These are phyloP conservation scores for Priceomyces carsonii DNA, from an alignment of 805 yeast genomes.

Conservation along the genomic window DNA sequence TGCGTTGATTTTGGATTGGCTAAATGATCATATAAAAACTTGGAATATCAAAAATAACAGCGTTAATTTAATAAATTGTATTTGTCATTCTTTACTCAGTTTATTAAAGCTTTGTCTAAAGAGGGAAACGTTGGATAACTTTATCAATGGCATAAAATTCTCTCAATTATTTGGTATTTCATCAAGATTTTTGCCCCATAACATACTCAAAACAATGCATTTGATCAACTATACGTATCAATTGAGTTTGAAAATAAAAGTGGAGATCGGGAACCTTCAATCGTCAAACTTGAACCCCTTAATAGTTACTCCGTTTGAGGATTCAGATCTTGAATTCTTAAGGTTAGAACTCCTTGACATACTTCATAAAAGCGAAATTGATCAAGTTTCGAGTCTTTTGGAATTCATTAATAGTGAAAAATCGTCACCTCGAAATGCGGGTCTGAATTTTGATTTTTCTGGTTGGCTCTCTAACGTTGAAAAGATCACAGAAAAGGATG, in stretches of 20 bases:
- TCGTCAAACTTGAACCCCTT: constrained; percentile 4
- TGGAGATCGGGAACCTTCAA: constrained; percentile 8
- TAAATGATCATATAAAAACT: constrained; percentile 18
- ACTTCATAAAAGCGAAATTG: constrained; percentile 1
- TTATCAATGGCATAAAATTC: constrained; percentile 19
- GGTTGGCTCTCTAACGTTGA: constrained; percentile 24
- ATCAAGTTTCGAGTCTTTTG: constrained; percentile 2
- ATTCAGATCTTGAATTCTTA: constrained; percentile 17
- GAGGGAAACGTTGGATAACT: constrained; percentile 17
- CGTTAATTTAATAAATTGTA: constrained; percentile 14
- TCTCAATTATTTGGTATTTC: constrained; percentile 9
- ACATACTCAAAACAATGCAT: constrained; percentile 21
- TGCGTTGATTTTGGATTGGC: constrained; percentile 25
- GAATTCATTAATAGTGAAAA: constrained; percentile 1
- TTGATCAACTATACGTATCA: constrained; percentile 20
- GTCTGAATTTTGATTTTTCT: constrained; percentile 8
- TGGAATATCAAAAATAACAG: constrained; percentile 1
- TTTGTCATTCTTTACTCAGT: constrained; percentile 23
- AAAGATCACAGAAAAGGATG: constrained; percentile 8
- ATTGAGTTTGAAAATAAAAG: constrained; percentile 7
- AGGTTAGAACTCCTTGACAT: constrained; percentile 8
- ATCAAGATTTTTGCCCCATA: constrained; percentile 13
- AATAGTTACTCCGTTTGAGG: constrained; percentile 15
- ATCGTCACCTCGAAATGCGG: too few relatives aligned
- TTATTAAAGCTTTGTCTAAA: constrained; percentile 24